Conservation (phyloP, 352 stramenopile genomes). For the Phytopythium aichiense region DNA sequence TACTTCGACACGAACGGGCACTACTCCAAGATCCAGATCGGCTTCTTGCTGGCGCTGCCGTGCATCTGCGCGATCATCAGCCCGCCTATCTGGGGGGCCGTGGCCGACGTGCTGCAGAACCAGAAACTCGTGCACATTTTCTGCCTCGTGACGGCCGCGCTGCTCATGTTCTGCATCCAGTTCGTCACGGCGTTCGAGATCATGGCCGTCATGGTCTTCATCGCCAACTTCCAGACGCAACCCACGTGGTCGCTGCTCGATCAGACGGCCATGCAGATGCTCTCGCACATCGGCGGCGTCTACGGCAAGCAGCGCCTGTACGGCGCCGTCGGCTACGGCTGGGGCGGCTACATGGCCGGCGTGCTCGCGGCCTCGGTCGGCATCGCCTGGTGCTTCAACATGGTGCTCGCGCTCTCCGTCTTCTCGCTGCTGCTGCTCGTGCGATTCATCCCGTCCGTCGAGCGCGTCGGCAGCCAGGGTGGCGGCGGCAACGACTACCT, state of each 20-base stretch:
- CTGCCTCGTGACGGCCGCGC: constrained; percentile 48
- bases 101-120: constrained; percentile 56
- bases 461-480: constrained; percentile 19
- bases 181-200: constrained; percentile 60
- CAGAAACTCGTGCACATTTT: constrained; percentile 64
- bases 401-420: constrained; percentile 53
- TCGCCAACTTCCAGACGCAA: constrained; percentile 71
- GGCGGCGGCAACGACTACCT: constrained; percentile 31
- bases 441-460: constrained; percentile 40
- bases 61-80: constrained; percentile 69
- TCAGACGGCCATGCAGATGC: constrained; percentile 59
- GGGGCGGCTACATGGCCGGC: constrained; percentile 59
- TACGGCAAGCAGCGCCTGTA: constrained; percentile 80
- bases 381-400: constrained; percentile 79
- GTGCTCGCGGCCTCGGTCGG: constrained; percentile 53
- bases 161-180: constrained; percentile 69
- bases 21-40: constrained; percentile 78
- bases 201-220: constrained; percentile 70
- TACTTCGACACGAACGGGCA: constrained; percentile 48
- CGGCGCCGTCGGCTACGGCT: constrained; percentile 62
- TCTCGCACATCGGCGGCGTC: constrained; percentile 53
- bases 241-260: constrained; percentile 66
- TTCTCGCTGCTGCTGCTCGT: constrained; percentile 59
- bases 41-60: constrained; percentile 55
- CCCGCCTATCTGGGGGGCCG: constrained; percentile 60